Conservation (phyloP, 1,284 basidiomycete genomes). For the Mycena sp. region DNA sequence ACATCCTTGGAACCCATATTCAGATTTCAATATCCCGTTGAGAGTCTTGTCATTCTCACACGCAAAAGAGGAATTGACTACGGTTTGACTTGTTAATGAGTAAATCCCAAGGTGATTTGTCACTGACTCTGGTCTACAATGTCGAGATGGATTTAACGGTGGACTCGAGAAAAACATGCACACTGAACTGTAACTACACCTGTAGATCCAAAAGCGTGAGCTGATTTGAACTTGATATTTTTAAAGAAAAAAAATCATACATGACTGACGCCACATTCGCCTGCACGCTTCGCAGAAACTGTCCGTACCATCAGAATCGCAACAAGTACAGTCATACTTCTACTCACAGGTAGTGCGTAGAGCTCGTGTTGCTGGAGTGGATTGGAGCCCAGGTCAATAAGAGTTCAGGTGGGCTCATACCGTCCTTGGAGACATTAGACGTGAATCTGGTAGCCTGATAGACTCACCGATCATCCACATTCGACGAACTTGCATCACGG, state of each 20-base stretch:
- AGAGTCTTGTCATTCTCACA: constrained; percentile 76
- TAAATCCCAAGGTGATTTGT: background rate
- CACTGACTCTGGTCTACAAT: constrained; percentile 24
- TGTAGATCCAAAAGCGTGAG: background rate
- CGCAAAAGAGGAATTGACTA: constrained; percentile 73
- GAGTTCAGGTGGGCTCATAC: background rate
- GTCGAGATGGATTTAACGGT: background rate
- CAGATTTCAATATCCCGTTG: constrained; percentile 64
- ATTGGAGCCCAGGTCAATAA: background rate
- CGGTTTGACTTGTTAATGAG: constrained; percentile 26
- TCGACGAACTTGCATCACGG: constrained; percentile 60
- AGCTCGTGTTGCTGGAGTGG: constrained; percentile 59
- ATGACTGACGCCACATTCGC: constrained; percentile 62
- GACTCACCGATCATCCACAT: constrained; percentile 77
- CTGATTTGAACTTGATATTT: too few relatives aligned
- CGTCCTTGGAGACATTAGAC: background rate
- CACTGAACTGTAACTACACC: constrained; percentile 77
- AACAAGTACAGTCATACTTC: too few relatives aligned
- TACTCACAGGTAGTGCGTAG: constrained; percentile 52
- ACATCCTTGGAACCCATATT: constrained; percentile 80
- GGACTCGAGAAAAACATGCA: too few relatives aligned
- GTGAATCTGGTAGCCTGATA: constrained; percentile 37
- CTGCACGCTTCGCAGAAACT: constrained; percentile 68
- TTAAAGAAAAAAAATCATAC: background rate
- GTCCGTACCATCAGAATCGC: background rate